Conservation (phyloP, 176 grass and related monocot genomes). For the Thinopyrum elongatum region DNA sequence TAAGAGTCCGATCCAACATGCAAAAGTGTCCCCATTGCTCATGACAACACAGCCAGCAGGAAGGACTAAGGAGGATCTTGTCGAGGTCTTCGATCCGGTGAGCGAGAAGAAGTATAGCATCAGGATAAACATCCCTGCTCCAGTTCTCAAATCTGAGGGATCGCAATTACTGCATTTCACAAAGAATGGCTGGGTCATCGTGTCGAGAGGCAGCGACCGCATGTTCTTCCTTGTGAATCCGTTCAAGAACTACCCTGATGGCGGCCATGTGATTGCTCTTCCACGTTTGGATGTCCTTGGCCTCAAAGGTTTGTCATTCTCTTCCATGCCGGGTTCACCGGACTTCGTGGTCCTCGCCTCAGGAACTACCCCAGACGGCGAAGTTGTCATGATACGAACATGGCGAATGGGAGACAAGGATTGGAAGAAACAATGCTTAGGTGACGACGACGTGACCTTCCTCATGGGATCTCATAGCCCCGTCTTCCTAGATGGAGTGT, state of each 20-base stretch:
- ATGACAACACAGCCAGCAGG: background rate
- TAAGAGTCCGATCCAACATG: background rate
- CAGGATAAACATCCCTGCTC: background rate
- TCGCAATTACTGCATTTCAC: background rate
- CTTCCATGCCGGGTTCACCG: background rate
- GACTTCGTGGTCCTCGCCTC: background rate
- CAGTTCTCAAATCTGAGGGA: background rate
- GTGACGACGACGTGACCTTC: background rate
- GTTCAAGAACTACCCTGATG: background rate
- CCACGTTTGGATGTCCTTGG: background rate
- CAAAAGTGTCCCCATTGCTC: background rate
- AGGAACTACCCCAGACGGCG: no score
- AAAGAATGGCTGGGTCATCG: background rate
- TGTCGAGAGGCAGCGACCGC: background rate
- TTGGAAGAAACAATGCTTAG: background rate
- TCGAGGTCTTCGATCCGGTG: background rate
- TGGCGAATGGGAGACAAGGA: background rate
- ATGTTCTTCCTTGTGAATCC: background rate
- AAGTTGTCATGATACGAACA: background rate
- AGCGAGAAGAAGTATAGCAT: background rate
- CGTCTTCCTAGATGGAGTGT: background rate
- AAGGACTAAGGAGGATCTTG: background rate
- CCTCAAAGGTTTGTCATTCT: background rate
- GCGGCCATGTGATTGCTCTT: background rate
- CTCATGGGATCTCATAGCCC: slow-evolving; percentile 1